A percentile compares a stretch with the other conserved stretches of the same genome.
phyloP scores from a whole-genome alignment of 805 yeast species.

The Yamadazyma tumulicola region DNA sequence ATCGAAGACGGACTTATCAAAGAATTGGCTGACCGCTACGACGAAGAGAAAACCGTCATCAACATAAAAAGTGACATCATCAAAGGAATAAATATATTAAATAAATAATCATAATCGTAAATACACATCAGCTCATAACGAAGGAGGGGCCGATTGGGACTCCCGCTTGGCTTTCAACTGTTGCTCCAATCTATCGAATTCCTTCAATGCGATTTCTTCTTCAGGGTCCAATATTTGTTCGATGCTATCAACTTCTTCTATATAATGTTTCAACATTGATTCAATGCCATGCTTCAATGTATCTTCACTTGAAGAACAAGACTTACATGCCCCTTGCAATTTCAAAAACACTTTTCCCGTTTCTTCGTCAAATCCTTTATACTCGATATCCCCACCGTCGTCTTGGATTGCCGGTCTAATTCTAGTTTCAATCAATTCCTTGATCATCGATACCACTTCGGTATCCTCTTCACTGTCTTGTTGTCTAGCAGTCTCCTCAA shows the following conservation, averaged over 20 bases:
- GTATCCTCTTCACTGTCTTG: conserved; percentile 53
- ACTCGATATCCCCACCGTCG: conserved; percentile 97
- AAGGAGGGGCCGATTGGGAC: conserved; percentile 23
- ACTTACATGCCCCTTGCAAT: conserved; percentile 92
- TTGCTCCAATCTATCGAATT: conserved; percentile 80
- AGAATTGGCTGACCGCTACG: conserved; percentile 26
- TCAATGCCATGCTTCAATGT: conserved; percentile 95
- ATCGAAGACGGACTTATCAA: conserved; percentile 35
- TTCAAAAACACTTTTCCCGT: conserved; percentile 85
- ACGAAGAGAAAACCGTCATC: conserved; percentile 16
- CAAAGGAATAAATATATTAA: conserved; percentile 10
- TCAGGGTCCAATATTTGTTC: conserved; percentile 75
- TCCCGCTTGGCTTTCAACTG: conserved; percentile 20
- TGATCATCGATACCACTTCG: conserved; percentile 84
- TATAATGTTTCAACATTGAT: conserved; percentile 94
- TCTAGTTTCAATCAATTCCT: conserved; percentile 88
- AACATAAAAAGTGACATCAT: conserved; percentile 13
- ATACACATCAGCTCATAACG: conserved; percentile 12
- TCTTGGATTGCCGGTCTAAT: conserved; percentile 97
- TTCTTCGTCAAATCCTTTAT: conserved; percentile 78
- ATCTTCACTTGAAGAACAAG: conserved; percentile 87
- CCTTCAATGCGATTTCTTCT: conserved; percentile 76
- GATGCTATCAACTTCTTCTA: conserved; percentile 90
- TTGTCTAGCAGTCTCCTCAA: conserved; percentile 37
- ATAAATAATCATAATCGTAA: conserved; percentile 6